These are phyloP conservation scores for Geranomyces variabilis DNA, from an alignment of 192 early-diverging fungal species.

Conservation along the genomic window DNA sequence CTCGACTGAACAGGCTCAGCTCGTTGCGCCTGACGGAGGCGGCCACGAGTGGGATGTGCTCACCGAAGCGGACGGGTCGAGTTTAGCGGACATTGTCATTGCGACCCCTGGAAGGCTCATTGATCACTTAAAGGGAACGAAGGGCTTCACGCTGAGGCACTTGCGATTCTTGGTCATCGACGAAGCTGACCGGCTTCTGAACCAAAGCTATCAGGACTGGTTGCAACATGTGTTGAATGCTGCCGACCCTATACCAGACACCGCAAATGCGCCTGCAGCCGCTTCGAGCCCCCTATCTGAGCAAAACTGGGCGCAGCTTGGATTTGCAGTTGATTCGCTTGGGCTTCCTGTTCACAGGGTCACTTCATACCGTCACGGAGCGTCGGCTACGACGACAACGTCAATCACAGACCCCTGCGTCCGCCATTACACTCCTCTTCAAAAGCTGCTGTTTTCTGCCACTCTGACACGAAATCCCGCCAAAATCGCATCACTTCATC, in stretches of 20 bases:
- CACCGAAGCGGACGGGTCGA: slow-evolving; percentile 56
- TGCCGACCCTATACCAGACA: background rate
- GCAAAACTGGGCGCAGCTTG: background rate
- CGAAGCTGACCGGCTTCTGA: slow-evolving; percentile 93
- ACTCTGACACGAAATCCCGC: slow-evolving; percentile 92
- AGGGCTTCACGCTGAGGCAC: slow-evolving; percentile 88
- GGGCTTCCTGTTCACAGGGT: slow-evolving; percentile 37
- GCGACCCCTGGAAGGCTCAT: slow-evolving; percentile 94
- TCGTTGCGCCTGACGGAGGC: slow-evolving; percentile 28
- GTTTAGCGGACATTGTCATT: slow-evolving; percentile 85
- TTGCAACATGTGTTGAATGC: slow-evolving; percentile 72
- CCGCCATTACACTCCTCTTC: slow-evolving; percentile 55
- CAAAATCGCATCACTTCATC: slow-evolving; percentile 82
- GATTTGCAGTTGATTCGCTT: slow-evolving; percentile 16
- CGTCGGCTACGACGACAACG: slow-evolving; percentile 4
- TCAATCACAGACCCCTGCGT: background rate
- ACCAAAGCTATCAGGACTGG: slow-evolving; percentile 94
- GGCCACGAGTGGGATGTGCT: background rate
- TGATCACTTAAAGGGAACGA: slow-evolving; percentile 85
- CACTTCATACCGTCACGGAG: slow-evolving; percentile 24
- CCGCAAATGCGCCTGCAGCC: background rate
- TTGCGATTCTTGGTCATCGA: slow-evolving; percentile 92
- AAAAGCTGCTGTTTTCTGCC: slow-evolving; percentile 95
- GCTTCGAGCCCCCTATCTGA: background rate
- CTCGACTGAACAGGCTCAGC: slow-evolving; percentile 62